phyloP scores from a whole-genome alignment of 805 yeast species.

The Torulaspora maleeae region DNA sequence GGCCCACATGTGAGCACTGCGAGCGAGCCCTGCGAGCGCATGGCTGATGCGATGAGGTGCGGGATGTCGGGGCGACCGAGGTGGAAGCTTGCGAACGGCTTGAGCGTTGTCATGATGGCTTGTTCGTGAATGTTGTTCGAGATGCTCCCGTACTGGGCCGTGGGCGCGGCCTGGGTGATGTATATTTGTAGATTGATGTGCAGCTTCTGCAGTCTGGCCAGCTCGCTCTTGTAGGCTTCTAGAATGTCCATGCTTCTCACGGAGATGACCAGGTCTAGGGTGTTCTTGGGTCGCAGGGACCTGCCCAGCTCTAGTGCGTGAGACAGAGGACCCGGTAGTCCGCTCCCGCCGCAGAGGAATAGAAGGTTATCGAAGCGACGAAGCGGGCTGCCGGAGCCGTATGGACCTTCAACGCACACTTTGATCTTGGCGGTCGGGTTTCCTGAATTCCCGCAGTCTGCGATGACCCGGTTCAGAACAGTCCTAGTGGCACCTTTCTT shows the following conservation, averaged over 20 bases:
- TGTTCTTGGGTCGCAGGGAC: slow-evolving; percentile 6
- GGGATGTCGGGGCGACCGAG: slow-evolving; percentile 47
- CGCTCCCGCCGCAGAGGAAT: slow-evolving; percentile 70
- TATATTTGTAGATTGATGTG: slow-evolving; percentile 20
- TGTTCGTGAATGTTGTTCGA: slow-evolving; percentile 2
- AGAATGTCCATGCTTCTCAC: slow-evolving; percentile 19
- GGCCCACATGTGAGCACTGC: slow-evolving; percentile 63
- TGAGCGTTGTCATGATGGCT: slow-evolving; percentile 4
- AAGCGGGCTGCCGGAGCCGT: slow-evolving; percentile 51
- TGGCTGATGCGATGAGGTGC: slow-evolving; percentile 37
- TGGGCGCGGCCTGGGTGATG: slow-evolving; percentile 11
- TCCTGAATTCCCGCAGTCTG: slow-evolving; percentile 23
- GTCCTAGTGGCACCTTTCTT: slow-evolving; percentile 46
- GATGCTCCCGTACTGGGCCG: slow-evolving; percentile 4
- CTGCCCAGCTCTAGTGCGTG: slow-evolving; percentile 39
- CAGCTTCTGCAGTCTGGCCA: slow-evolving; percentile 13
- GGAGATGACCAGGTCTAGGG: slow-evolving; percentile 17
- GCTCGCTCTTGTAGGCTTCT: slow-evolving; percentile 18
- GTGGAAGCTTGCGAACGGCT: slow-evolving; percentile 36
- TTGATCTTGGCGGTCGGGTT: slow-evolving; percentile 32
- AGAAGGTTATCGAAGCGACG: slow-evolving; percentile 50
- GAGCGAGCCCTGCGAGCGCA: slow-evolving; percentile 40
- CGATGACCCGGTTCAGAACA: slow-evolving; percentile 32
- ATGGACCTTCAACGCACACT: slow-evolving; percentile 61
- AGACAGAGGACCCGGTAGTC: slow-evolving; percentile 58